Evolutionary conservation across 1,284 basidiomycete species (phyloP).

Genomic region (Cutaneotrichosporon dermatis): DNA sequence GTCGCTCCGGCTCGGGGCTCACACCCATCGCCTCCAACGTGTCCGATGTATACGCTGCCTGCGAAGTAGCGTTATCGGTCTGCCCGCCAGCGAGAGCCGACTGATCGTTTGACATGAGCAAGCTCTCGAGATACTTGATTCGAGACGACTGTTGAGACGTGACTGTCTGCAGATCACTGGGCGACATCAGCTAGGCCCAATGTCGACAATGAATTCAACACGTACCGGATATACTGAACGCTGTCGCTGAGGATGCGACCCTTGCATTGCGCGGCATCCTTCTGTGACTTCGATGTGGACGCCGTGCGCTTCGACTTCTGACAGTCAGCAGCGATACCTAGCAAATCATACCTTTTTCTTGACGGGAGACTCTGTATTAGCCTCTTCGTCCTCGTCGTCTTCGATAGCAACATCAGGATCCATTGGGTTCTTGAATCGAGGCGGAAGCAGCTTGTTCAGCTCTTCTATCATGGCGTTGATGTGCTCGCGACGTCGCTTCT

Average conservation of each 20-base stretch:
- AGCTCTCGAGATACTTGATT: slow-evolving; percentile 36
- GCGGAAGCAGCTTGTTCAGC: slow-evolving; percentile 37
- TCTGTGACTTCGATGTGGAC: slow-evolving; percentile 29
- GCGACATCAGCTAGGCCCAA: too few relatives aligned
- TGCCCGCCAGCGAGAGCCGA: neutral
- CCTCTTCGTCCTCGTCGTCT: slow-evolving; percentile 42
- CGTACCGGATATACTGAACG: slow-evolving; percentile 42
- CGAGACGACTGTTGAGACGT: slow-evolving; percentile 33
- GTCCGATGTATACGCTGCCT: slow-evolving; percentile 9
- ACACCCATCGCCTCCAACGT: slow-evolving; percentile 34
- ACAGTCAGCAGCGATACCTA: neutral
- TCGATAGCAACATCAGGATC: slow-evolving; percentile 27
- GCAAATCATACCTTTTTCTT: slow-evolving; percentile 33
- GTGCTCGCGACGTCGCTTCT: slow-evolving; percentile 44
- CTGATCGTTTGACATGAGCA: slow-evolving; percentile 22
- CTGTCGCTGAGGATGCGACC: slow-evolving; percentile 40
- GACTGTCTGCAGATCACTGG: slow-evolving; percentile 33
- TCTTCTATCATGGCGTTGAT: slow-evolving; percentile 49
- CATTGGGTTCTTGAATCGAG: slow-evolving; percentile 26
- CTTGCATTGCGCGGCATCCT: slow-evolving; percentile 43
- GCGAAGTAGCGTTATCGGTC: neutral
- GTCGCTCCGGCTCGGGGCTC: slow-evolving; percentile 34
- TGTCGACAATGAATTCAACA: too few relatives aligned
- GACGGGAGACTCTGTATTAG: slow-evolving; percentile 14
- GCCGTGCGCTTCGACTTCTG: slow-evolving; percentile 33